Base-by-base conservation (phyloP, 2,329 filamentous ascomycete species). In the Colletotrichum musae region DNA sequence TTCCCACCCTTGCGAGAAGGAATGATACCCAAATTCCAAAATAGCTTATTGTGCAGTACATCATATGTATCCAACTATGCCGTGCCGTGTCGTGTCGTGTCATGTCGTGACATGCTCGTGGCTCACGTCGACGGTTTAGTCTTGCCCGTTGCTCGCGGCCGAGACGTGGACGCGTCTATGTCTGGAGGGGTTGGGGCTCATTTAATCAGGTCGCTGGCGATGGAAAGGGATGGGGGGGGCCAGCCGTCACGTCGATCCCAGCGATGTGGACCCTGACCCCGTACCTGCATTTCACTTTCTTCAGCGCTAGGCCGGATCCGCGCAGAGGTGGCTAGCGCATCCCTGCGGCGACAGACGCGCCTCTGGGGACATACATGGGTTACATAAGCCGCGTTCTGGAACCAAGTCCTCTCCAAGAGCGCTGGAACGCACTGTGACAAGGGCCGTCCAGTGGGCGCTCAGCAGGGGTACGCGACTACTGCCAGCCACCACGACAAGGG, bases 1-100 rank as follows among this genome's bases (percentile, higher is more conserved):
- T 56, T 69, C 60, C 43, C 36, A 58, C 26, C 63, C 52, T 53
- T 51, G 64, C 68, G 53, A 70, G 64, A 58, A 36, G 68, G 68
- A 70, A 70, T 68, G 68, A 70, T 70, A 70, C 58, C 68, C 68
- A 54, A 58, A 58, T 61, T 52, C 24, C 28, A 48, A 61, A 64
- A 53, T 16, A 5, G 16, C 45, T 47, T 47, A 36, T 36, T 36
- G 32, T 36, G 32, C 32, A 36, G 21, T 24, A 24, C 21, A 36
- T 9, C 7, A 36, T 36, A 10, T 36, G 6, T 36, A 10, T 10
- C 32, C 10, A 36, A 36, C 2, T 10, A 36, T 36, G 32, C 32
- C 32, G 28, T 32, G 28, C 18, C 18, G 21, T 24, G 21, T 24
- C 21, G 21, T 24, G 21, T 24, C 21, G 21, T 24, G 21, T 24